phyloP scores from a whole-genome alignment of 768 basidiomycete species.

The Rubroboletus satanas region DNA sequence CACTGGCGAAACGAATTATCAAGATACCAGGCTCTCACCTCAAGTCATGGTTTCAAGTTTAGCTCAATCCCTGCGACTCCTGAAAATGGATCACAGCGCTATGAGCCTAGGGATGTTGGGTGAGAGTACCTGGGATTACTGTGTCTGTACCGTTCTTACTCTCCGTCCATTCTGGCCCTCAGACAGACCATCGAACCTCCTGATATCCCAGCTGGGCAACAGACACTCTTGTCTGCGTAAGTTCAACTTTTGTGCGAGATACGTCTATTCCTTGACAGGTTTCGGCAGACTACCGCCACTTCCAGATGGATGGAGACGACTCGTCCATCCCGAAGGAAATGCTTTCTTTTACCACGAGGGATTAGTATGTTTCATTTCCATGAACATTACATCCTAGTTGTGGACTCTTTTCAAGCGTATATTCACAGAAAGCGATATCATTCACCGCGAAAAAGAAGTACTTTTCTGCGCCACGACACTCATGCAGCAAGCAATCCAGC shows the following conservation, averaged over 20 bases:
- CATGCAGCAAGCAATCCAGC: not conserved
- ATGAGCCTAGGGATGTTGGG: not conserved
- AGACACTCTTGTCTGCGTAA: conserved; percentile 5
- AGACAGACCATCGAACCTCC: not conserved
- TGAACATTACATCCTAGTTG: not conserved
- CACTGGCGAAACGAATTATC: not conserved
- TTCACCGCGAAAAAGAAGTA: not conserved
- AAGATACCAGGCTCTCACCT: not conserved
- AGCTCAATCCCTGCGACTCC: conserved; percentile 1
- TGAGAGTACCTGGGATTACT: not conserved
- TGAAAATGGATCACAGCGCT: conserved; percentile 10
- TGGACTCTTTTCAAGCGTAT: conserved; percentile 7
- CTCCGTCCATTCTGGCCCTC: not conserved
- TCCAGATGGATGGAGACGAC: conserved; percentile 4
- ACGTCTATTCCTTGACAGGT: not conserved
- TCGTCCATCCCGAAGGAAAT: conserved; percentile 15
- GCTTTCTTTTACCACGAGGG: conserved; percentile 12
- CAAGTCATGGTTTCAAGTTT: not conserved
- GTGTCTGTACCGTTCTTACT: not conserved
- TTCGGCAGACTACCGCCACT: not conserved
- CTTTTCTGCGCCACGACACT: conserved; percentile 5
- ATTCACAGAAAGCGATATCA: conserved; percentile 13
- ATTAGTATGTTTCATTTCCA: conserved; percentile 3
- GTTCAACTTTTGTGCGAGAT: not conserved
- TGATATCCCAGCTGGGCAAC: conserved; percentile 8